Evolutionary conservation across 495 filamentous ascomycete species (phyloP), one percentile per base, ranked within the genome.

Genomic region (Penicillium silybi): DNA sequence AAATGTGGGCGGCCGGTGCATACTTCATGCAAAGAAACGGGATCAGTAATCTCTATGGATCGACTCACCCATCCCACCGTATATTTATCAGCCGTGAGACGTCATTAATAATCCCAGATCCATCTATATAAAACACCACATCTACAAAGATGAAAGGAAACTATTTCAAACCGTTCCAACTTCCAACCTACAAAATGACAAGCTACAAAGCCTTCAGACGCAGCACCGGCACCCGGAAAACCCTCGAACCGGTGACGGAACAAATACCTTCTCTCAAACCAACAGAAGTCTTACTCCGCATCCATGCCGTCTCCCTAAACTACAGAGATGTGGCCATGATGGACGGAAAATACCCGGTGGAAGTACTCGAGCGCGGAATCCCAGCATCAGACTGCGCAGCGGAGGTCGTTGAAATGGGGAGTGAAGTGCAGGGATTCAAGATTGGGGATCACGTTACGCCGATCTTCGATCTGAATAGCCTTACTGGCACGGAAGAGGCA

Each of bases 311-410:
- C 27, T 46, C 43, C 19, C 43, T 46, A 5, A 46, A 46, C 17
- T 46, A 46, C 16, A 17, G 43, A 46, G 43, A 46, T 20, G 43
- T 34, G 9, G 43, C 43, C 3, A 46, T 46, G 43, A 16, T 46
- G 16, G 32, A 46, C 20, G 43, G 43, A 7, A 46, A 46, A 20
- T 46, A 46, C 10, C 43, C 43, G 26, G 20, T 17, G n/a, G 17
- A 46, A 11, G 43, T 19, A 32, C 18, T 20, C 43, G 20, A 2
- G 16, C 43, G 16, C 20, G 43, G 26, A 2, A 32, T 32, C 29
- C 29, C 29, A 2, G 29, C 29, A 10, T 32, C 29, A 13, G 29
- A 32, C 29, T 32, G 29, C 29, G 29, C 45, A 3, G 45, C 29
- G 4, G 32, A 47, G 32, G 45, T 47, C 17, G 16, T 47, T 18